phyloP scores from a whole-genome alignment of 805 yeast genomes.

The Saccharomycodes ludwigii region DNA sequence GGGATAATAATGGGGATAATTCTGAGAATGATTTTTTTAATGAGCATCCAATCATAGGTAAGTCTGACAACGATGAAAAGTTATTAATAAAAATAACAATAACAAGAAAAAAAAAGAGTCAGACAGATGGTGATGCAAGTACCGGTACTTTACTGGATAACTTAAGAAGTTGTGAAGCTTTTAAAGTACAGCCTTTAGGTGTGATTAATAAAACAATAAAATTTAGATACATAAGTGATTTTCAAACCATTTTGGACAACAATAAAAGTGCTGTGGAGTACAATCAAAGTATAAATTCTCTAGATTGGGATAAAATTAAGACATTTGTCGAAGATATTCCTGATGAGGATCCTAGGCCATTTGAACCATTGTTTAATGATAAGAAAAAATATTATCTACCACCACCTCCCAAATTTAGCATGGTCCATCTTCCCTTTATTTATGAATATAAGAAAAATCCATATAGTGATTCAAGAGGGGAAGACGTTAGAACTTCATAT shows the following conservation, averaged over 20 bases:
- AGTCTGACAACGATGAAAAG: constrained; percentile 40
- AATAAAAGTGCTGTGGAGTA: constrained; percentile 35
- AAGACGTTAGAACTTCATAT: constrained; percentile 34
- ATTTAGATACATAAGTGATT: constrained; percentile 81
- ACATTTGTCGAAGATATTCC: constrained; percentile 24
- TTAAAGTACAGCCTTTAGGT: constrained; percentile 47
- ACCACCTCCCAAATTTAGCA: constrained; percentile 79
- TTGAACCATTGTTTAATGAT: constrained; percentile 16
- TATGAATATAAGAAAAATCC: constrained; percentile 73
- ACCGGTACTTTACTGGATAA: constrained; percentile 31
- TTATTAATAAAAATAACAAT: constrained; percentile 45
- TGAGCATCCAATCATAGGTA: constrained; percentile 55
- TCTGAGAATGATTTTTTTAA: constrained; percentile 18
- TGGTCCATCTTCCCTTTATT: constrained; percentile 61
- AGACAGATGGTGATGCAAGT: constrained; percentile 30
- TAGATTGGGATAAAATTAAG: constrained; percentile 21
- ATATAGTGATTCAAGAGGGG: constrained; percentile 32
- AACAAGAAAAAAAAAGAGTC: constrained; percentile 34
- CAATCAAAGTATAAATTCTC: constrained; percentile 16
- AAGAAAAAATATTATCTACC: constrained; percentile 39
- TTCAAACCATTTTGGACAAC: constrained; percentile 56
- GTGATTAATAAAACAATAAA: constrained; percentile 56
- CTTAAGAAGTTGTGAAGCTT: constrained; percentile 23
- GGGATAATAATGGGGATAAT: constrained; percentile 31
- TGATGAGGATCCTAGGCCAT: constrained; percentile 26